Base-by-base conservation (phyloP, 1,284 basidiomycete genomes). In the Naganishia liquefaciens region DNA sequence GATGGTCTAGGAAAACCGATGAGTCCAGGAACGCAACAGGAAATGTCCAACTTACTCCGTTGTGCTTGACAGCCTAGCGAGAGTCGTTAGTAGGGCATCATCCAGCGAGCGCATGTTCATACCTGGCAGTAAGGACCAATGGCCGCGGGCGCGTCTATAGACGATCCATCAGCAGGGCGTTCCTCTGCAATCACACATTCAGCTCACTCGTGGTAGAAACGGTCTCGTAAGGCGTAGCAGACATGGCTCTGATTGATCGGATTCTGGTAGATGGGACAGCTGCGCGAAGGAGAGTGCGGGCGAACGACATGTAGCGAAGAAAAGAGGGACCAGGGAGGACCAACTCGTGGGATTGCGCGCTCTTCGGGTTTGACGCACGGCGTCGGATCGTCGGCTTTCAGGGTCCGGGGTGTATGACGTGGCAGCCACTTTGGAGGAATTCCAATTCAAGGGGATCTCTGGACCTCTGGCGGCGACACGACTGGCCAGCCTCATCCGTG, bases 51-150 rank as follows among this genome's bases (percentile, higher is more conserved):
- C 77, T 65, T 66, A 79, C 84, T 71, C 90, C 87, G 66, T 91
- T 91, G 70, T 86, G 84, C 74, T 89, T 90, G 79, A 93, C 85
- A 10, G 89, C 93, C 80, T 97, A 91, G 17, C 42, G 46, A 62
- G n/a, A 30, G 54, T 65, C n/a, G 50, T 63, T 15, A 49, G 54
- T 50, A 63, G 49, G 46, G 49, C 55, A 62, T 61, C 42, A n/a
- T 25, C 37, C 2, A 39, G 62, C 44, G 7, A 65, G 46, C n/a
- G 28, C 27, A 7, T 33, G 0, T n/a, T 49, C 73, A 67, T 62
- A 76, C 75, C 70, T 80, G 79, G 68, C 87, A 88, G 81, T 95
- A 96, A 28, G 93, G 93, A 2, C 93, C 93, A 69, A 95, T 88
- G 17, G 93, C 91, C 27, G 87, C 84, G 2, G 92, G 88, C 4